Conservation (phyloP, 495 filamentous ascomycete genomes). For the Hypoxylon crocopeplum region DNA sequence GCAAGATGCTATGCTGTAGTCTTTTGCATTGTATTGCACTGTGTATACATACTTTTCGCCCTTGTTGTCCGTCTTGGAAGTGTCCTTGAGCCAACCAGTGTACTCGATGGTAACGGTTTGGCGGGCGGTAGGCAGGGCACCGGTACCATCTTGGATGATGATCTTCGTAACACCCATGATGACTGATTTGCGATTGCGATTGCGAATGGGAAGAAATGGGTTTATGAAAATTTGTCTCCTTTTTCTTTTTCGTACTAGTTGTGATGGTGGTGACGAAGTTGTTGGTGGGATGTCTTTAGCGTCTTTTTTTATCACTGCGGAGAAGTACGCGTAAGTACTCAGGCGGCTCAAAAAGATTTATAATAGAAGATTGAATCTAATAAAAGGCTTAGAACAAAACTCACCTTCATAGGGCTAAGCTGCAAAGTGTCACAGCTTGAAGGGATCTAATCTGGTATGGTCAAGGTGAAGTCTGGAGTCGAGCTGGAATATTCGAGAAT, state of each 20-base stretch:
- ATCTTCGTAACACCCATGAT: conserved; percentile 61
- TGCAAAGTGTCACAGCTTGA: too few species aligned
- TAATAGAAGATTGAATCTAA: not conserved
- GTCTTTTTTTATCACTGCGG: conserved; percentile 25
- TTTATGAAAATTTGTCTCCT: not conserved
- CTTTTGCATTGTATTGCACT: too few species aligned
- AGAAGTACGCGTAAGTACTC: conserved; percentile 14
- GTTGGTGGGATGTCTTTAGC: conserved; percentile 29
- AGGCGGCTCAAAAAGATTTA: conserved; percentile 19
- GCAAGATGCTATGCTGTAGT: too few species aligned
- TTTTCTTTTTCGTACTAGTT: conserved; percentile 1
- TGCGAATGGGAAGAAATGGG: not conserved
- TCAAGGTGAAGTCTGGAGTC: too few species aligned
- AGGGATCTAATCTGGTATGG: too few species aligned
- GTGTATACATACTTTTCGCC: conserved; percentile 54
- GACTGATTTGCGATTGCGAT: conserved; percentile 4
- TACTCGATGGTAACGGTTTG: conserved; percentile 82
- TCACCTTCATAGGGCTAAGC: too few species aligned
- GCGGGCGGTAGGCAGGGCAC: conserved; percentile 62
- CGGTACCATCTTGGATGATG: conserved; percentile 49
- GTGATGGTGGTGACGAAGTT: conserved; percentile 16
- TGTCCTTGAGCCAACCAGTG: conserved; percentile 80
- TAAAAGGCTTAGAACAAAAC: conserved; percentile 7
- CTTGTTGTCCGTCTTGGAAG: conserved; percentile 55
- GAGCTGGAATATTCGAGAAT: conserved; percentile 4